A percentile compares a stretch with the other conserved stretches of the same genome.
These are phyloP conservation scores for Russula sp. DNA, from an alignment of 768 basidiomycete species.

Conservation along the genomic window DNA sequence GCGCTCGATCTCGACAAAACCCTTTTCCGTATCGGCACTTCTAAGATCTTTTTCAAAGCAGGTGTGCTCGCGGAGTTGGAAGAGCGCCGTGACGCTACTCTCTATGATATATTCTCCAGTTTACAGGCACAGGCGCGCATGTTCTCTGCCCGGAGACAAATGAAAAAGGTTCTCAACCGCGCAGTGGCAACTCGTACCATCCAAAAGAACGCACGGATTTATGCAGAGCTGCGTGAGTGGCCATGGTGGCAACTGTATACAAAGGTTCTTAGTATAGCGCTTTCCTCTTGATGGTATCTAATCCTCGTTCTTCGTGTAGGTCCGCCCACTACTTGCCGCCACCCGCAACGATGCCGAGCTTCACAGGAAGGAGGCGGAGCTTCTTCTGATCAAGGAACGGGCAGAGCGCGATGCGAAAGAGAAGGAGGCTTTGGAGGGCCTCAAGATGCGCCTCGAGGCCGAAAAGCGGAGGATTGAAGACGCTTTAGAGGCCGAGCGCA, in stretches of 20 bases:
- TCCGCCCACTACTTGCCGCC: constrained; percentile 89
- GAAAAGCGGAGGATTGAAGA: constrained; percentile 83
- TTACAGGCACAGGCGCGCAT: constrained; percentile 84
- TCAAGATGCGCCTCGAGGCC: constrained; percentile 78
- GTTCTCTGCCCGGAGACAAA: constrained; percentile 84
- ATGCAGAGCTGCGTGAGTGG: constrained; percentile 89
- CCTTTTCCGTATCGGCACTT: constrained; percentile 87
- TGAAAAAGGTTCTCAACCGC: constrained; percentile 92
- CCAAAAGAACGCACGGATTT: constrained; percentile 90
- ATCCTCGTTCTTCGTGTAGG: constrained; percentile 41
- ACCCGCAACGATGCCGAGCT: constrained; percentile 92
- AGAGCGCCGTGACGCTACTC: constrained; percentile 81
- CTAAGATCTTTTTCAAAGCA: constrained; percentile 99
- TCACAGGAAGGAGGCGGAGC: constrained; percentile 79
- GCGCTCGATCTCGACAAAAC: constrained; percentile 83
- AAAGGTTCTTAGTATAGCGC: constrained; percentile 49
- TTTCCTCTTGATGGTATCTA: neutral
- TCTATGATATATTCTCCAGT: constrained; percentile 85
- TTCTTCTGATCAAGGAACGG: constrained; percentile 73
- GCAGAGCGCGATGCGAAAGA: constrained; percentile 86
- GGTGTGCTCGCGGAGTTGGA: constrained; percentile 95
- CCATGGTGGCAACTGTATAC: constrained; percentile 99
- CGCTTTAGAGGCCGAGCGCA: constrained; percentile 78
- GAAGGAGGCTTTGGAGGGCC: constrained; percentile 67
- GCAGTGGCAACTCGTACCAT: constrained; percentile 89